Percentiles rank a stretch among this genome's conserved stretches.
Conservation (phyloP, 164 flowering plant species). For the Dillenia turbinata region DNA sequence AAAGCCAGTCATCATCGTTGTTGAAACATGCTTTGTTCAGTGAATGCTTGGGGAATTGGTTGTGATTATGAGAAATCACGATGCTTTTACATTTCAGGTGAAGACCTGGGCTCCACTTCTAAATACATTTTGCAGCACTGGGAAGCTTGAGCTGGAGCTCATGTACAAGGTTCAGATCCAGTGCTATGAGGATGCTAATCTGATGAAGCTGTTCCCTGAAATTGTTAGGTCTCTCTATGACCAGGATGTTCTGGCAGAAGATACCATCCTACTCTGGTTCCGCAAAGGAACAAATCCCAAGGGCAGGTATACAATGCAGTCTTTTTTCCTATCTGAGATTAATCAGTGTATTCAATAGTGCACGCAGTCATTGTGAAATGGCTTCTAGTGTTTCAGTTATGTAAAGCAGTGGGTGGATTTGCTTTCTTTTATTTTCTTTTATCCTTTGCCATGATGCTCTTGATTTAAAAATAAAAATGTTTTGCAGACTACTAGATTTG, state of each 20-base stretch:
- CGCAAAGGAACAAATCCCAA: constrained; percentile 88
- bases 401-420: not conserved
- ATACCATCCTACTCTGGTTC: constrained; percentile 94
- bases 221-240: constrained; percentile 87
- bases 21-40: too few relatives aligned
- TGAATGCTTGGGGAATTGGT: too few relatives aligned
- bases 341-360: not conserved
- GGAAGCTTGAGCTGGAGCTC: constrained; percentile 91
- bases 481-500: too few relatives aligned
- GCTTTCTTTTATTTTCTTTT: not conserved
- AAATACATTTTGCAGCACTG: constrained; percentile 80
- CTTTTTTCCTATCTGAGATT: not conserved
- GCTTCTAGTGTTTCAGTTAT: not conserved
- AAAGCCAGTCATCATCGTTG: too few relatives aligned
- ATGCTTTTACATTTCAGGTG: constrained; percentile 42
- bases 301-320: constrained; percentile 64
- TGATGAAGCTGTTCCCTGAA: constrained; percentile 97
- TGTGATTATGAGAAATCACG: too few relatives aligned
- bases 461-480: too few relatives aligned
- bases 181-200: constrained; percentile 94
- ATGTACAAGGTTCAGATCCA: constrained; percentile 94
- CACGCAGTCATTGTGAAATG: not conserved
- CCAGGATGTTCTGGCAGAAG: constrained; percentile 96
- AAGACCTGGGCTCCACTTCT: constrained; percentile 86
- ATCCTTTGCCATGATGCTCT: too few relatives aligned